These are phyloP conservation scores for Globisporangium solare DNA, from an alignment of 352 stramenopile genomes.

Conservation along the genomic window DNA sequence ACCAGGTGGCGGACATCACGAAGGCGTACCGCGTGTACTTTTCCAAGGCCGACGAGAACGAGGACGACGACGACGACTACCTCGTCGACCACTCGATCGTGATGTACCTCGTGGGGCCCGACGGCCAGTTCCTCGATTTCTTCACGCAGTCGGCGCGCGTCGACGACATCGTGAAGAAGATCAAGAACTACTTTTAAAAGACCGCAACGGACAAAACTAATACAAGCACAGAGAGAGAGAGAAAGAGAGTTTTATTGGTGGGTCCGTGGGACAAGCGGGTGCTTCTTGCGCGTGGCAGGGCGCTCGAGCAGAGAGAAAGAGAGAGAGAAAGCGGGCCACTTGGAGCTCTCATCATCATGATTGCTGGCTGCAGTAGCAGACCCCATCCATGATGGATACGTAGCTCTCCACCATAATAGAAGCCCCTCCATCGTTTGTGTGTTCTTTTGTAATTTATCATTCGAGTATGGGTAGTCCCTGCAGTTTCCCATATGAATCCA, in stretches of 20 bases:
- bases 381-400: too few relatives aligned
- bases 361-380: too few relatives aligned
- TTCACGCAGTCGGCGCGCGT: conserved; percentile 97
- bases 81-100: conserved; percentile 99
- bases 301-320: not conserved
- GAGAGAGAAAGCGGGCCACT: not conserved
- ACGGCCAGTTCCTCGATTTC: conserved; percentile 98
- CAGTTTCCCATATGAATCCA: too few relatives aligned
- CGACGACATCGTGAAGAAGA: conserved; percentile 93
- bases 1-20: conserved; percentile 95
- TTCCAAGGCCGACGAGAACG: conserved; percentile 93
- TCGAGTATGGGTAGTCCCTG: too few relatives aligned
- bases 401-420: too few relatives aligned
- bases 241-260: conserved; percentile 5
- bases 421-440: too few relatives aligned
- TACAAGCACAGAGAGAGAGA: conserved; percentile 8
- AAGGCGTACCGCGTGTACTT: conserved; percentile 99
- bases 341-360: too few relatives aligned
- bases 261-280: too few relatives aligned
- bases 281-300: not conserved
- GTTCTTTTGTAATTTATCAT: too few relatives aligned
- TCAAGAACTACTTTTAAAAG: conserved; percentile 73
- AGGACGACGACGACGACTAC: conserved; percentile 97
- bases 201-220: not conserved
- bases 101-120: conserved; percentile 96